Evolutionary conservation across 768 basidiomycete species (phyloP).

Genomic region (Suillus subaureus): DNA sequence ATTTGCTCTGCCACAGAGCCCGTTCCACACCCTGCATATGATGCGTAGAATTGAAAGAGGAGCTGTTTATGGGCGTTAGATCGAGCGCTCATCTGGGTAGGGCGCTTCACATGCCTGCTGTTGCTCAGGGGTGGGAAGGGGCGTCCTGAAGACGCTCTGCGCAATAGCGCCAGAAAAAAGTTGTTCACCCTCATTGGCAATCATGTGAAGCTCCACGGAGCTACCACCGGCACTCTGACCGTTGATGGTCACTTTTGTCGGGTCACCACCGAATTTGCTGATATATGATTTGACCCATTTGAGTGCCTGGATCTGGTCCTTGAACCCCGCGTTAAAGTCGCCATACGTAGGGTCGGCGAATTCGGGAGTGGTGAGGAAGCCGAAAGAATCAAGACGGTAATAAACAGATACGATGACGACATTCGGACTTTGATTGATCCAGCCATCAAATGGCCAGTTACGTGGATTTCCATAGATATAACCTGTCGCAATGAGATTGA

Average conservation of each 20-base stretch:
- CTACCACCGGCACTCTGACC: conserved; percentile 63
- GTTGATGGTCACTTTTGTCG: conserved; percentile 47
- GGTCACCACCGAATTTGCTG: conserved; percentile 42
- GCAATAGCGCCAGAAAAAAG: conserved; percentile 61
- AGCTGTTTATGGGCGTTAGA: conserved; percentile 35
- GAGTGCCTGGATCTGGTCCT: conserved; percentile 52
- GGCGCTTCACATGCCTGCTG: conserved; percentile 43
- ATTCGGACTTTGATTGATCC: conserved; percentile 64
- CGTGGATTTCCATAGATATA: conserved; percentile 62
- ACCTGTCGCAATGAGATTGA: conserved; percentile 30
- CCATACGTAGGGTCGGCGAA: conserved; percentile 42
- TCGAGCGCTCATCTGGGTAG: not conserved
- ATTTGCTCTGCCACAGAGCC: conserved; percentile 40
- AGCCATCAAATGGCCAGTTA: conserved; percentile 68
- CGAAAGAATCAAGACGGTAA: conserved; percentile 64
- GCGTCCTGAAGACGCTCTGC: conserved; percentile 60
- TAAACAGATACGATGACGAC: conserved; percentile 69
- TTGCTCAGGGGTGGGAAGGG: conserved; percentile 53
- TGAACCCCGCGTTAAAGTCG: conserved; percentile 56
- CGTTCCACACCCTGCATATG: conserved; percentile 51
- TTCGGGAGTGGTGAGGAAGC: conserved; percentile 59
- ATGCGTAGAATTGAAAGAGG: conserved; percentile 54
- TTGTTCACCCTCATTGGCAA: conserved; percentile 41
- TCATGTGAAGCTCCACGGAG: conserved; percentile 60
- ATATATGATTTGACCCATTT: conserved; percentile 43